Conservation (phyloP, 1,139 yeast species). For the Diutina scorzettiae region DNA sequence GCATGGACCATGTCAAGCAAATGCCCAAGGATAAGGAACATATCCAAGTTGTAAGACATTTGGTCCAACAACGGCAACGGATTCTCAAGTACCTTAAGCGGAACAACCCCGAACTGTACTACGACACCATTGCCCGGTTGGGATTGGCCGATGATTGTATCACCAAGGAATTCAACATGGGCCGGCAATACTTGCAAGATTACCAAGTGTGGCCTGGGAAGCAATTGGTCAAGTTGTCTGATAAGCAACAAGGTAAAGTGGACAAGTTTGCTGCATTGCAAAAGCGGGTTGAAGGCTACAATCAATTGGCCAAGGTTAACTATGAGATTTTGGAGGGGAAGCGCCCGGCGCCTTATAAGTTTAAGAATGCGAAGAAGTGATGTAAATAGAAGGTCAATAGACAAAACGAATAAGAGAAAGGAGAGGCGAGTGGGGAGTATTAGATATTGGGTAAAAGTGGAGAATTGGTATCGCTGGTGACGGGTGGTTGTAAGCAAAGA, state of each 20-base stretch:
- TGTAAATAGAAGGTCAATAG: too few relatives aligned
- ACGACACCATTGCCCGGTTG: slow-evolving; percentile 73
- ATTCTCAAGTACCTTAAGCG: slow-evolving; percentile 70
- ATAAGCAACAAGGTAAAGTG: not conserved
- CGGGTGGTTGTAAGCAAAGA: too few relatives aligned
- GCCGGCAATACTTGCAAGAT: slow-evolving; percentile 73
- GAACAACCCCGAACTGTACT: slow-evolving; percentile 71
- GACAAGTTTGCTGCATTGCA: slow-evolving; percentile 19
- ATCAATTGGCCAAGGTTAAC: slow-evolving; percentile 30
- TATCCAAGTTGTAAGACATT: slow-evolving; percentile 59
- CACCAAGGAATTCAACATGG: slow-evolving; percentile 72
- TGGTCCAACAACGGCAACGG: slow-evolving; percentile 83
- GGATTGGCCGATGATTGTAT: slow-evolving; percentile 79
- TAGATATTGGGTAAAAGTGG: too few relatives aligned
- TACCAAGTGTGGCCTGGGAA: slow-evolving; percentile 71
- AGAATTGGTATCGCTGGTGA: too few relatives aligned
- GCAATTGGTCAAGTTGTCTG: slow-evolving; percentile 21
- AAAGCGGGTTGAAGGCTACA: slow-evolving; percentile 30
- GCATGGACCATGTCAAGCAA: slow-evolving; percentile 64
- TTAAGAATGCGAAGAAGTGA: slow-evolving; percentile 1
- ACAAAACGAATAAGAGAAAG: too few relatives aligned
- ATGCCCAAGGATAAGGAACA: slow-evolving; percentile 65
- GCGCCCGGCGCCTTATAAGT: slow-evolving; percentile 5
- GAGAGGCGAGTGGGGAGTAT: too few relatives aligned
- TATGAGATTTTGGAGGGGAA: slow-evolving; percentile 10